Base-by-base conservation (phyloP, 2,329 filamentous ascomycete genomes). In the Mariannaea sp. region DNA sequence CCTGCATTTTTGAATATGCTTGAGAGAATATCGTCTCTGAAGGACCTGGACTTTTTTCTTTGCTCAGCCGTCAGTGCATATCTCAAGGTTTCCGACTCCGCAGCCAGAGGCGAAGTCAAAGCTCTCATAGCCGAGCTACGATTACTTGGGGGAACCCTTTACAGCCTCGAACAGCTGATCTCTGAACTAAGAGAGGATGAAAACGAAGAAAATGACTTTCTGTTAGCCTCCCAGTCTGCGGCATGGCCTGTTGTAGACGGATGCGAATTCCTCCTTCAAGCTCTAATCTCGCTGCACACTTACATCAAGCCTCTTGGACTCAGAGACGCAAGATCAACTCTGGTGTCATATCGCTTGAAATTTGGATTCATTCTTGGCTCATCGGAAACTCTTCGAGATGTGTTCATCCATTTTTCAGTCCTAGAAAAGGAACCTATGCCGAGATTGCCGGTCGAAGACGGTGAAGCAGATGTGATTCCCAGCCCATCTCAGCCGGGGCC, bases 131-230 rank as follows among this genome's bases (percentile, higher is more conserved):
- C 47, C 44, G 65, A 68, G 30, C 43, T 68, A 2, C 52, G 65
- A 9, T 53, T 68, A 5, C 57, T 65, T 4, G 60, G 52, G 5
- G 65, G 65, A 1, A 44, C 52, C 3, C 54, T 68, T 12, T 56
- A 56, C 36, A 64, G 64, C 9, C 62, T 68, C 2, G 60, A 67
- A 30, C 55, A 54, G 7, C 56, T 68, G 24, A 55, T 64, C 3
- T 14, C 29, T 2, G 64, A 68, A 39, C 32, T 68, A 7, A 35
- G 55, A 7, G 46, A 50, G 16, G 27, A 32, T 10, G 44, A 50
- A n/a, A 20, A 41, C 32, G 50, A 20, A 32, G 36, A n/a, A 6
- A 10, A 41, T 14, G 36, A 10, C 13, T 17, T 38, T 12, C 13
- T 22, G 8, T 22, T 10, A 17, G 10, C 33, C 39, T 35, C 32